Base-by-base conservation (phyloP, 1,139 yeast species). In the Protomyces macrosporus region DNA sequence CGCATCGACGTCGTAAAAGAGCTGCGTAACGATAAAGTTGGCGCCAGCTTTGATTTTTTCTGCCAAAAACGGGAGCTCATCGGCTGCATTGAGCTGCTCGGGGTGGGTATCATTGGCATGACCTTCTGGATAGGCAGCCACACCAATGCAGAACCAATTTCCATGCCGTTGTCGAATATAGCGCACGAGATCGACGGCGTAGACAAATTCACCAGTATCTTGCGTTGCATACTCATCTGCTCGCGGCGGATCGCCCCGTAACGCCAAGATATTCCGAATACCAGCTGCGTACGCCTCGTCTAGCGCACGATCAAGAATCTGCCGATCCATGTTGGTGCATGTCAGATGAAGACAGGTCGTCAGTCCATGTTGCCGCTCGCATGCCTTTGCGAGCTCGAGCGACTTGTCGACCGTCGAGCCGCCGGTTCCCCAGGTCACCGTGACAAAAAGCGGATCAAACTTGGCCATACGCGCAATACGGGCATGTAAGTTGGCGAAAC, bases 361-460 rank as follows among this genome's bases (percentile, higher is more conserved):
- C 35, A 91, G 77, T 1, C 88, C 89, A 65, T 90, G 79, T 62
- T 86, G 88, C 60, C 82, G 79, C 71, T 87, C 90, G 71, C 95
- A 87, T 2, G 89, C 81, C 23, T 84, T 79, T 0, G 97, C 97
- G 65, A 93, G 78, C 59, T 88, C 95, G 67, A 93, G 76, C 0
- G 97, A 88, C 76, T 90, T 90, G 64, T 84, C 87, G 62, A 95
- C 85, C 4, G 98, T 90, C 2, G 96, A 85, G 1, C 98, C 98
- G 48, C 98, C 98, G 6, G 98, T 98, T 36, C 98, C 98, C 98
- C 98, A 93, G 0, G 99, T 95, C 9, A 95, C 87, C 1, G 97
- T 89, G 62, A 91, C 86, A 74, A 93, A 95, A 33, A 87, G 76
- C 2, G 98, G 98, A 64, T 90, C 91, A 68, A 93, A 77, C 2